Evolutionary conservation across 1,284 basidiomycete genomes (phyloP).

Genomic region (Anthracocystis setariae): DNA sequence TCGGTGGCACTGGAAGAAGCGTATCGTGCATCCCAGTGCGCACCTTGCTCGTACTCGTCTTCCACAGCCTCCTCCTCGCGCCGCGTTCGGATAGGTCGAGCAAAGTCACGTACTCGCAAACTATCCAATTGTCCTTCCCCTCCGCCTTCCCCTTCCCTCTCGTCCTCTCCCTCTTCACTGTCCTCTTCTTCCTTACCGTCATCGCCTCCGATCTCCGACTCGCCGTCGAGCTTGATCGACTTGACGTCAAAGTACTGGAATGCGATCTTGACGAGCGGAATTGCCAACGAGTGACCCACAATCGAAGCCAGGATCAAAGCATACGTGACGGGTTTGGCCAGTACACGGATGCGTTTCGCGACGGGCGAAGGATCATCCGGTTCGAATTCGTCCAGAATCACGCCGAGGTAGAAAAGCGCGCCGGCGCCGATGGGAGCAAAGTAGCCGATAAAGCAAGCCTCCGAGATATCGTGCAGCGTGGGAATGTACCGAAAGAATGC

Average conservation of each 20-base stretch:
- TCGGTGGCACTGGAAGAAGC: conserved; percentile 9
- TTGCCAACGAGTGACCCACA: conserved; percentile 53
- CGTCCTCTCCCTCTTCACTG: conserved; percentile 1
- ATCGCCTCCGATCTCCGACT: conserved; percentile 20
- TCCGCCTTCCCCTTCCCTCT: background rate
- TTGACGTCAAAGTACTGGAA: conserved; percentile 45
- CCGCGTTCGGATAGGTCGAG: conserved; percentile 21
- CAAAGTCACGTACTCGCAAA: conserved; percentile 13
- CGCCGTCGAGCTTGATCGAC: conserved; percentile 48
- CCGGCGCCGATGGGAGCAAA: conserved; percentile 70
- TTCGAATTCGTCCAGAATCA: conserved; percentile 52
- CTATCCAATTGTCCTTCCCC: background rate
- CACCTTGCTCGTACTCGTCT: conserved; percentile 42
- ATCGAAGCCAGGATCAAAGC: conserved; percentile 53
- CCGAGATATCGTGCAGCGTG: conserved; percentile 53
- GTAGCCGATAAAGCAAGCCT: conserved; percentile 68
- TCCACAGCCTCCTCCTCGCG: conserved; percentile 25
- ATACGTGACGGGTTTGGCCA: conserved; percentile 58
- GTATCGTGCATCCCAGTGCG: conserved; percentile 16
- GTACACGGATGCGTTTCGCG: conserved; percentile 35
- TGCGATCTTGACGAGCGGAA: conserved; percentile 54
- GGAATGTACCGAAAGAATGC: conserved; percentile 62
- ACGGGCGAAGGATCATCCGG: conserved; percentile 28
- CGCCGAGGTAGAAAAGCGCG: conserved; percentile 53
- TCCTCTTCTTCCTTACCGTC: conserved; percentile 12